phyloP scores from a whole-genome alignment of 192 early-diverging fungal genomes.

The Irineochytrium annulatum region DNA sequence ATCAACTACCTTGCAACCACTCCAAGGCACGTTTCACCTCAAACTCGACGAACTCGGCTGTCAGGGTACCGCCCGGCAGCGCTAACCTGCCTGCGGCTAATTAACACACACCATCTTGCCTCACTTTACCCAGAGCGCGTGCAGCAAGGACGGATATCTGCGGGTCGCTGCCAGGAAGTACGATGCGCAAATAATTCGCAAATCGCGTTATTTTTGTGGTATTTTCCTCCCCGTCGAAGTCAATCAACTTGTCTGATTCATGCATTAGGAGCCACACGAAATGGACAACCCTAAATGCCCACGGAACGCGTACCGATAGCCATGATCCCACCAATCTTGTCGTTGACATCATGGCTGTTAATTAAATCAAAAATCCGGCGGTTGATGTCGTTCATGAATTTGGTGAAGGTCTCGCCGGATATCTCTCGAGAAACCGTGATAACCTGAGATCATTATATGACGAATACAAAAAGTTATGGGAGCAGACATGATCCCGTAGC shows the following conservation, averaged over 20 bases:
- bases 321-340: slow-evolving; percentile 76
- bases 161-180: slow-evolving; percentile 69
- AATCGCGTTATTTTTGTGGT: slow-evolving; percentile 72
- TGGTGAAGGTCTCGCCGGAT: slow-evolving; percentile 64
- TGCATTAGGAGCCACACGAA: background rate
- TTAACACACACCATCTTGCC: background rate
- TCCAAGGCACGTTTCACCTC: slow-evolving; percentile 80
- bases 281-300: background rate
- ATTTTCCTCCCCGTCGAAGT: slow-evolving; percentile 75
- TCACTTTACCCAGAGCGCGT: slow-evolving; percentile 58
- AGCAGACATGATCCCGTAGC: no score
- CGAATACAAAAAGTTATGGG: no score
- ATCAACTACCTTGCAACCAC: slow-evolving; percentile 71
- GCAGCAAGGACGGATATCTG: slow-evolving; percentile 71
- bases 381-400: slow-evolving; percentile 78
- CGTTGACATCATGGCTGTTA: slow-evolving; percentile 65
- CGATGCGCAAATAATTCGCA: slow-evolving; percentile 74
- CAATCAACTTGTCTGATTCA: slow-evolving; percentile 69
- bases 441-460: slow-evolving; percentile 30
- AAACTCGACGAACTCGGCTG: slow-evolving; percentile 78
- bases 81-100: slow-evolving; percentile 55
- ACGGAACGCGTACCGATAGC: slow-evolving; percentile 61
- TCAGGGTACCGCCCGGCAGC: slow-evolving; percentile 57
- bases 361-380: slow-evolving; percentile 76
- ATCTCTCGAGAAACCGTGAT: slow-evolving; percentile 57